phyloP scores from a whole-genome alignment of 768 basidiomycete species.

The Cyathus striatus region DNA sequence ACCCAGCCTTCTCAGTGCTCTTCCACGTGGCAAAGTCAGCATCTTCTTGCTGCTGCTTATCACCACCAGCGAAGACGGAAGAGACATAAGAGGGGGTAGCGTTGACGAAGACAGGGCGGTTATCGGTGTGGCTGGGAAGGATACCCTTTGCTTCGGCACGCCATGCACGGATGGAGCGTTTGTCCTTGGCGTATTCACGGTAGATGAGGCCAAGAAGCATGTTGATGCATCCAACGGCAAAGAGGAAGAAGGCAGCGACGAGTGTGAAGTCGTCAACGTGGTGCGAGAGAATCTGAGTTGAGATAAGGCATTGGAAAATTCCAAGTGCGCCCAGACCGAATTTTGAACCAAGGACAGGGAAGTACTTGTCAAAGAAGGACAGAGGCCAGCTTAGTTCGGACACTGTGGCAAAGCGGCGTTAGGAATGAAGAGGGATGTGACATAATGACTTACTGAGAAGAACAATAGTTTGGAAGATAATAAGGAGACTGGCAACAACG shows the following conservation, averaged over 20 bases:
- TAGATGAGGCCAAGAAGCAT: conserved; percentile 79
- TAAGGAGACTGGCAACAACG: conserved; percentile 78
- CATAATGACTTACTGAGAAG: conserved; percentile 48
- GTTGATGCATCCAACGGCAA: conserved; percentile 79
- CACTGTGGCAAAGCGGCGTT: conserved; percentile 25
- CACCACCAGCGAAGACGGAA: conserved; percentile 19
- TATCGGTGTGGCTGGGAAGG: conserved; percentile 43
- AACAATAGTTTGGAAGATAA: conserved; percentile 74
- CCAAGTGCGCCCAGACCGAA: conserved; percentile 89
- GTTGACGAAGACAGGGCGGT: conserved; percentile 28
- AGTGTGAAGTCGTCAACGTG: conserved; percentile 81
- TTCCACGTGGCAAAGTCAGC: conserved; percentile 22
- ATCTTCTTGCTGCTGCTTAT: conserved; percentile 17
- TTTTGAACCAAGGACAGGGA: conserved; percentile 82
- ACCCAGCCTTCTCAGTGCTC: conserved; percentile 36
- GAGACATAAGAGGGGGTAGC: conserved; percentile 27
- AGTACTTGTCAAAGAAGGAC: conserved; percentile 78
- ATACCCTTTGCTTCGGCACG: conserved; percentile 50
- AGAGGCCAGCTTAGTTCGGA: conserved; percentile 79
- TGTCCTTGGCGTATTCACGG: conserved; percentile 59
- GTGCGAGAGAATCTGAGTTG: conserved; percentile 69
- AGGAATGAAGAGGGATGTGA: neutral
- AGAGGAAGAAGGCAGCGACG: conserved; percentile 82
- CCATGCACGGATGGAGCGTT: conserved; percentile 67
- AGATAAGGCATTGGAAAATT: conserved; percentile 80